Evolutionary conservation across 1,139 yeast species (phyloP).

Genomic region (Pichia sp.): DNA sequence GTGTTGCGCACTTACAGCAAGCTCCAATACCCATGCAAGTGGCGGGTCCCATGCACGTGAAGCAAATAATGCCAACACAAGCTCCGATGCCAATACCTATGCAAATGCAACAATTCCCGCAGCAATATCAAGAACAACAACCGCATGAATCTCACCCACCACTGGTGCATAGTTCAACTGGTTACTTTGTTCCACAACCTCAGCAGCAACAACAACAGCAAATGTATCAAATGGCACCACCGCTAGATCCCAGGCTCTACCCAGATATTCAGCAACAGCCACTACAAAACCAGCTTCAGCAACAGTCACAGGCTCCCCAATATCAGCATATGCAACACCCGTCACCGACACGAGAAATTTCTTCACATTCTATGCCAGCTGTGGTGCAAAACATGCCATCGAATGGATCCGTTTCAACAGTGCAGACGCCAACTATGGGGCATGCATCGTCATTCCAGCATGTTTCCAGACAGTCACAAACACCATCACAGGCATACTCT

Average conservation of each 20-base stretch:
- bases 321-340: constrained; percentile 2
- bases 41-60: not conserved
- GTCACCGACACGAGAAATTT: no score
- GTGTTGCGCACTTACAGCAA: not conserved
- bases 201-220: not conserved
- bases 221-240: not conserved
- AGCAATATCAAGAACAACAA: no score
- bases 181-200: not conserved
- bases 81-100: not conserved
- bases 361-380: no score
- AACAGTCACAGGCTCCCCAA: constrained; percentile 3
- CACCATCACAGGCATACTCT: no score
- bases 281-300: constrained; percentile 1
- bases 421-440: no score
- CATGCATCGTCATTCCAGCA: no score
- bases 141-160: no score
- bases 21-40: not conserved
- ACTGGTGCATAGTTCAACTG: not conserved
- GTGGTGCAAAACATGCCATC: no score
- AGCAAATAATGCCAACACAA: not conserved
- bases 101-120: constrained; percentile 1
- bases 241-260: not conserved
- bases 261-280: not conserved
- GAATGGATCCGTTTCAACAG: no score
- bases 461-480: no score